These are phyloP conservation scores for Massarina eburnea DNA, from an alignment of 2,329 filamentous ascomycete genomes.

Conservation along the genomic window DNA sequence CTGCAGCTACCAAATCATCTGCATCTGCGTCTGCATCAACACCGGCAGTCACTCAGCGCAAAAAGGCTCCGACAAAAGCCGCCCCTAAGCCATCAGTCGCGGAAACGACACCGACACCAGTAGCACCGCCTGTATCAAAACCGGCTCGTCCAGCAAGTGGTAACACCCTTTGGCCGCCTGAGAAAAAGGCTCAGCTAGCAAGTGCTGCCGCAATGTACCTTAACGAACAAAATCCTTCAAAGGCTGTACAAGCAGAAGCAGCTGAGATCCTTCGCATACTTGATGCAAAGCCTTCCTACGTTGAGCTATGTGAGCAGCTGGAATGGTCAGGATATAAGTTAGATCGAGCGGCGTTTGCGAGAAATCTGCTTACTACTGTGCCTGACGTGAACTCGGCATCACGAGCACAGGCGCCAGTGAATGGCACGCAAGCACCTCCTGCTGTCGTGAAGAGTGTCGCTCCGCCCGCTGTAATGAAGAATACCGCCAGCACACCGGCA, in stretches of 20 bases:
- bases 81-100: background rate
- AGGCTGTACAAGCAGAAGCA: conserved; percentile 38
- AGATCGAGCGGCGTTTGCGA: conserved; percentile 56
- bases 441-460: conserved; percentile 15
- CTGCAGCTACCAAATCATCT: background rate
- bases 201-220: conserved; percentile 53
- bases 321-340: conserved; percentile 53
- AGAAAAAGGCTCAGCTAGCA: conserved; percentile 55
- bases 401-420: conserved; percentile 14
- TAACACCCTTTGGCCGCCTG: conserved; percentile 54
- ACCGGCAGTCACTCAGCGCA: conserved; percentile 20
- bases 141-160: conserved; percentile 11
- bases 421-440: conserved; percentile 2
- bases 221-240: conserved; percentile 45
- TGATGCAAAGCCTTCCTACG: conserved; percentile 57
- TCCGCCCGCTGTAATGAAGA: conserved; percentile 24
- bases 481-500: conserved; percentile 17
- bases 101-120: conserved; percentile 6
- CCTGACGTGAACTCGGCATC: conserved; percentile 44
- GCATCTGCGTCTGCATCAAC: too few relatives aligned
- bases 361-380: conserved; percentile 50
- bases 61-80: conserved; percentile 17
- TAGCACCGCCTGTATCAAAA: conserved; percentile 4
- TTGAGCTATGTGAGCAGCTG: conserved; percentile 56
- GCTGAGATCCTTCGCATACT: conserved; percentile 51